These are phyloP conservation scores for Discostella stelligera DNA, from an alignment of 352 stramenopile species.

Conservation along the genomic window DNA sequence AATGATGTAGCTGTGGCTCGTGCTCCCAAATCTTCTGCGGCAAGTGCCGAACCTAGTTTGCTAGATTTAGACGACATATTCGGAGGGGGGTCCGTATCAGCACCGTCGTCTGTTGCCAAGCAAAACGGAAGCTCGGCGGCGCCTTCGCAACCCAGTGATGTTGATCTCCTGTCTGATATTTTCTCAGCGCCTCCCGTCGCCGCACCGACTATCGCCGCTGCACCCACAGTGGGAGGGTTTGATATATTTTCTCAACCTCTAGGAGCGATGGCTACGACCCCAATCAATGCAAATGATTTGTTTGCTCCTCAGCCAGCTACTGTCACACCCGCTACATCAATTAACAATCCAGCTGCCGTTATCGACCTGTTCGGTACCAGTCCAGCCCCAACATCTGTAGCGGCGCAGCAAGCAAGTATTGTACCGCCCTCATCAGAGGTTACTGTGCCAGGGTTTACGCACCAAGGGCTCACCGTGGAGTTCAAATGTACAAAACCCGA, in stretches of 20 bases:
- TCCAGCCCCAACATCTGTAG: constrained; percentile 26
- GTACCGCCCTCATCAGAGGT: constrained; percentile 41
- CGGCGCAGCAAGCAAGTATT: constrained; percentile 11
- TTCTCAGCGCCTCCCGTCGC: constrained; percentile 51
- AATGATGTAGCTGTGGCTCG: constrained; percentile 16
- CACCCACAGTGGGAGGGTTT: constrained; percentile 41
- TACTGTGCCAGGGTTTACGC: constrained; percentile 90
- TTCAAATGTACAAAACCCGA: constrained; percentile 89
- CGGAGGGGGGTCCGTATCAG: constrained; percentile 72
- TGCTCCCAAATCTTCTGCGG: constrained; percentile 42
- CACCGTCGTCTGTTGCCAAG: constrained; percentile 18
- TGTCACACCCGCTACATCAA: constrained; percentile 53
- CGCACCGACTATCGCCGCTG: constrained; percentile 34
- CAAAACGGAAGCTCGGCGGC: constrained; percentile 47
- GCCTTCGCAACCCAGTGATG: constrained; percentile 58
- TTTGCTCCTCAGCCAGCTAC: constrained; percentile 51
- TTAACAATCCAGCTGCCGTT: constrained; percentile 9
- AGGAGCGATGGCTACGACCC: constrained; percentile 25
- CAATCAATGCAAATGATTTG: constrained; percentile 50
- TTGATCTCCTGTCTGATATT: constrained; percentile 94
- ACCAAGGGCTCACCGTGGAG: constrained; percentile 91
- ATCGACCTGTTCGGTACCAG: constrained; percentile 37
- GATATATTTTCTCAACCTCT: constrained; percentile 55
- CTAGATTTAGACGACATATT: constrained; percentile 96
- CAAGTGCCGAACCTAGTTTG: constrained; percentile 78